A percentile compares a stretch with the other conserved stretches of the same genome.
phyloP scores from a whole-genome alignment of 306 rosid genomes.

The Quercus suber region DNA sequence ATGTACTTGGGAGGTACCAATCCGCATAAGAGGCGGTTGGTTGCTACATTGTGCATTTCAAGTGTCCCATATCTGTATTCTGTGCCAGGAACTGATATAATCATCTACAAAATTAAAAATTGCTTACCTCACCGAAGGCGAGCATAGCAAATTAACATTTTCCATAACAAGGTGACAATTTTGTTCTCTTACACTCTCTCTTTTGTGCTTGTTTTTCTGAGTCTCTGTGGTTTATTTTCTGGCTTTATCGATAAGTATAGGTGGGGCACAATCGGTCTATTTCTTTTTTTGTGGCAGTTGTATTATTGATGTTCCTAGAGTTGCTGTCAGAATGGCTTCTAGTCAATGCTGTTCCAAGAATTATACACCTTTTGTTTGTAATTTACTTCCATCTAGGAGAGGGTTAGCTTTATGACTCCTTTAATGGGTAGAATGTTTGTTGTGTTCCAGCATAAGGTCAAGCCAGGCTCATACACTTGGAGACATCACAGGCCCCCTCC shows the following conservation, averaged over 20 bases:
- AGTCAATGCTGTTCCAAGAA: constrained; percentile 6
- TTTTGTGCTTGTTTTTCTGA: background rate
- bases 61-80: background rate
- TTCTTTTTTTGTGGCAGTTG: background rate
- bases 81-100: background rate
- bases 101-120: background rate
- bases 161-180: background rate
- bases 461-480: constrained; percentile 55
- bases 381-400: constrained; percentile 33
- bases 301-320: constrained; percentile 4
- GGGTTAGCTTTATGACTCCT: constrained; percentile 40
- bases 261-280: background rate
- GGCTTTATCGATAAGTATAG: background rate
- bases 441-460: constrained; percentile 64
- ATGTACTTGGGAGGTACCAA: too few species aligned
- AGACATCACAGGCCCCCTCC: constrained; percentile 54
- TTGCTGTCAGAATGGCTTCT: constrained; percentile 1
- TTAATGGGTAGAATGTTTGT: constrained; percentile 56
- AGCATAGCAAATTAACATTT: background rate
- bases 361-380: constrained; percentile 29
- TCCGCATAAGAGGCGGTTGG: too few species aligned
- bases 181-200: constrained; percentile 6
- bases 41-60: background rate
- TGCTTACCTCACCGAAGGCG: background rate
- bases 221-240: background rate